A percentile compares a stretch with the other conserved stretches of the same genome.
These are phyloP conservation scores for Aegilops sharonensis DNA, from an alignment of 176 grass and related monocot genomes.

Conservation along the genomic window DNA sequence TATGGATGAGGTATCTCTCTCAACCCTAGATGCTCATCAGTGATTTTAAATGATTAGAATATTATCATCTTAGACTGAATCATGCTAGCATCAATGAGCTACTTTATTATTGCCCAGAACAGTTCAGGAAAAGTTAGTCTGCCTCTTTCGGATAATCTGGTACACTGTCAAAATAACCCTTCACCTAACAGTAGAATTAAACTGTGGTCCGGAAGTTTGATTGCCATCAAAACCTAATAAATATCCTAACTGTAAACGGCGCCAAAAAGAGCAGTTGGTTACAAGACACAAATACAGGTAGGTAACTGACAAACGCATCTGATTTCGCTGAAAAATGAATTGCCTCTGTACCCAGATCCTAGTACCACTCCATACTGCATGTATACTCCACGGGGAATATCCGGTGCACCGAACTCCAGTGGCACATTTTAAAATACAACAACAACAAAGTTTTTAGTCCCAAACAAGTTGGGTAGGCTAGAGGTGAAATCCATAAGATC, in stretches of 20 bases:
- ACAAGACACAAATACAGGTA: neutral
- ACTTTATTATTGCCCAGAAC: neutral
- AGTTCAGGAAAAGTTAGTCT: constrained; percentile 22
- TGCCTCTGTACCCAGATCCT: neutral
- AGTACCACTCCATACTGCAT: too few species aligned
- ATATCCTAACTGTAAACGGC: constrained; percentile 14
- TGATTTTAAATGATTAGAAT: constrained; percentile 23
- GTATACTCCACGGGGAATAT: too few species aligned
- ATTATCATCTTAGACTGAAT: neutral
- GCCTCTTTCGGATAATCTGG: constrained; percentile 27
- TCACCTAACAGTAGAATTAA: neutral
- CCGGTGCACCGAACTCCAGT: too few species aligned
- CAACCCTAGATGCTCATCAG: constrained; percentile 21
- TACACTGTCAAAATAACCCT: constrained; percentile 6
- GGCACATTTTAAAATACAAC: too few species aligned
- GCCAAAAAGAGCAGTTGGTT: neutral
- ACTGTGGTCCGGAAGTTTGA: neutral
- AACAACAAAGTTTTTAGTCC: too few species aligned
- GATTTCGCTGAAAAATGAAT: neutral
- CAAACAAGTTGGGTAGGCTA: too few species aligned
- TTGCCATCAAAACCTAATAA: constrained; percentile 24
- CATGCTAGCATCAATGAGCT: neutral
- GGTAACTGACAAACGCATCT: constrained; percentile 3
- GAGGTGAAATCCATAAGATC: too few species aligned
- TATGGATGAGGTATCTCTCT: constrained; percentile 33